Percentiles rank a stretch among this genome's conserved stretches.
Conservation (phyloP, 2,329 filamentous ascomycete species). For the Escovopsis sp. region DNA sequence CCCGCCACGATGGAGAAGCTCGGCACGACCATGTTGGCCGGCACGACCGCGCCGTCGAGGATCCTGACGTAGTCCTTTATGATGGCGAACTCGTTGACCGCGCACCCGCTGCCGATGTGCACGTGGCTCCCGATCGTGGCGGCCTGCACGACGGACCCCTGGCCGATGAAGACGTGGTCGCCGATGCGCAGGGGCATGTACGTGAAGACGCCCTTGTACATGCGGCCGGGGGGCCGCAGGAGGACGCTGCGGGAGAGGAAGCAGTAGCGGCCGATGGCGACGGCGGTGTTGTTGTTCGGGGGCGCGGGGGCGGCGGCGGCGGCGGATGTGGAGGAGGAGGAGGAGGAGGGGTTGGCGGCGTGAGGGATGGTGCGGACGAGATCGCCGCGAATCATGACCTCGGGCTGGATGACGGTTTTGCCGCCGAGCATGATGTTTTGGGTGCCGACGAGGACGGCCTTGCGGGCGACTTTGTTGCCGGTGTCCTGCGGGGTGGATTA, state of each 20-base stretch:
- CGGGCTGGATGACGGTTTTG: slow-evolving; percentile 88
- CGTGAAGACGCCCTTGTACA: slow-evolving; percentile 65
- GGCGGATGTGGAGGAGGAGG: no score
- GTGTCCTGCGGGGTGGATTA: slow-evolving; percentile 53
- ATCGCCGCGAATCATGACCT: slow-evolving; percentile 88
- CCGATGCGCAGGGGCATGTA: slow-evolving; percentile 87
- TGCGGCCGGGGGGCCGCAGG: slow-evolving; percentile 67
- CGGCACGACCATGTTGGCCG: slow-evolving; percentile 80
- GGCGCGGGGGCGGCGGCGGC: no score
- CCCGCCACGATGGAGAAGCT: slow-evolving; percentile 88
- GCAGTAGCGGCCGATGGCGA: slow-evolving; percentile 83
- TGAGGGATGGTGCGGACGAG: slow-evolving; percentile 46
- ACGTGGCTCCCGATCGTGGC: slow-evolving; percentile 76
- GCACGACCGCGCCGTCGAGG: slow-evolving; percentile 70
- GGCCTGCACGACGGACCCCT: slow-evolving; percentile 62
- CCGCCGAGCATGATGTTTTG: slow-evolving; percentile 97
- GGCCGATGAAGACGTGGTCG: slow-evolving; percentile 84
- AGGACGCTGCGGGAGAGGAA: slow-evolving; percentile 69
- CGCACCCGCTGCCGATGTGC: slow-evolving; percentile 62
- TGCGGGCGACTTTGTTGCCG: slow-evolving; percentile 94
- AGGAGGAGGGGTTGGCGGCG: slow-evolving; percentile 20
- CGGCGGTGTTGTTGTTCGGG: slow-evolving; percentile 46
- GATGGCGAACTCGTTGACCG: slow-evolving; percentile 75
- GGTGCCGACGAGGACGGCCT: slow-evolving; percentile 81
- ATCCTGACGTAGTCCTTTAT: slow-evolving; percentile 89